These are phyloP conservation scores for Claviceps sp. DNA, from an alignment of 2,329 filamentous ascomycete species.

Conservation along the genomic window DNA sequence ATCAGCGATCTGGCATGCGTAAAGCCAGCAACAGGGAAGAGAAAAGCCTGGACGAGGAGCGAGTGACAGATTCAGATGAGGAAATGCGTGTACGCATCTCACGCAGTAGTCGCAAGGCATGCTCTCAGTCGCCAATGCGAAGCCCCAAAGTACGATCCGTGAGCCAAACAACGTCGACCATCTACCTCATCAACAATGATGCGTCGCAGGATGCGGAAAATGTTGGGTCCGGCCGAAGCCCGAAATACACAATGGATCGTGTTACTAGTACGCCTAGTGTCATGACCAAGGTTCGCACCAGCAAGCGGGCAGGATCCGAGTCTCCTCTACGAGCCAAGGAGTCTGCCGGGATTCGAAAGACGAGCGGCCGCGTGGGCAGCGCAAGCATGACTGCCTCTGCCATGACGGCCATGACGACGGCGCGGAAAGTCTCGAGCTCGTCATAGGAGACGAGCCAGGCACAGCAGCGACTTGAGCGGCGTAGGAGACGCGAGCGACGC, in stretches of 20 bases:
- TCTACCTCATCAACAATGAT: slow-evolving; percentile 51
- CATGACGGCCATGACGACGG: slow-evolving; percentile 26
- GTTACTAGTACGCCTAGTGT: slow-evolving; percentile 40
- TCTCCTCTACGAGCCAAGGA: slow-evolving; percentile 38
- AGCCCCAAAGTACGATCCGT: slow-evolving; percentile 54
- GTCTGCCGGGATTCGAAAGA: slow-evolving; percentile 46
- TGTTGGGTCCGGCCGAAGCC: slow-evolving; percentile 41
- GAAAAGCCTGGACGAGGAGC: slow-evolving; percentile 40
- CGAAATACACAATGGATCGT: slow-evolving; percentile 41
- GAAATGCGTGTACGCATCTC: slow-evolving; percentile 62
- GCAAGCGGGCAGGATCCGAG: slow-evolving; percentile 36
- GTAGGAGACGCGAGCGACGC: too few species aligned
- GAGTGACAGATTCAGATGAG: slow-evolving; percentile 62
- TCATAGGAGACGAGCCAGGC: slow-evolving; percentile 15
- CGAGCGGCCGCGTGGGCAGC: slow-evolving; percentile 51
- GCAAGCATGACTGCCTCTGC: slow-evolving; percentile 31
- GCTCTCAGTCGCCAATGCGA: slow-evolving; percentile 45
- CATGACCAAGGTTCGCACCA: slow-evolving; percentile 52
- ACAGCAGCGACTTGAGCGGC: neutral
- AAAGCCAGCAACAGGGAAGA: slow-evolving; percentile 31
- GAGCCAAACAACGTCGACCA: slow-evolving; percentile 63
- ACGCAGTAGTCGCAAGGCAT: slow-evolving; percentile 51
- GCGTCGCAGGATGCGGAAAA: slow-evolving; percentile 61
- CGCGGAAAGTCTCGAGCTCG: slow-evolving; percentile 38
- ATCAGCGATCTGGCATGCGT: slow-evolving; percentile 42